Evolutionary conservation across 257 asterid species (phyloP).

Genomic region (Asclepias syriaca): DNA sequence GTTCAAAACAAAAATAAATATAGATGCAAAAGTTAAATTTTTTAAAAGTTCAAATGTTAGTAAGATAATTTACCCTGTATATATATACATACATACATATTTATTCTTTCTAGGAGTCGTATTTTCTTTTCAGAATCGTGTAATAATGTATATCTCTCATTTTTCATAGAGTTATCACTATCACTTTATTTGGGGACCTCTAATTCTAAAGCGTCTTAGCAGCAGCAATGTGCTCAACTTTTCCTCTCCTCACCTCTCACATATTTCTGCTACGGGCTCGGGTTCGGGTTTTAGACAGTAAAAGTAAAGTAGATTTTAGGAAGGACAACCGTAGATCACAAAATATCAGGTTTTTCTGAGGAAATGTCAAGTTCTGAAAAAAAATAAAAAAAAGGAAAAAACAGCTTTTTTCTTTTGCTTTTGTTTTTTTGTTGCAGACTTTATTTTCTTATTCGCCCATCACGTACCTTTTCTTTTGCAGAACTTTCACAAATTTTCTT

Average conservation of each 20-base stretch:
- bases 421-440: too few relatives aligned
- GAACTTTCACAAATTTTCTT: background rate
- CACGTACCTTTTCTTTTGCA: background rate
- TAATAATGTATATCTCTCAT: slow-evolving; percentile 7
- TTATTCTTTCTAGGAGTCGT: slow-evolving; percentile 18
- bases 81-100: background rate
- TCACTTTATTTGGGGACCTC: background rate
- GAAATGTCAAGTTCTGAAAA: slow-evolving; percentile 6
- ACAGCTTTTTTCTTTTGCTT: background rate
- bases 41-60: too few relatives aligned
- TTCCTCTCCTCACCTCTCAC: background rate
- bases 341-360: slow-evolving; percentile 10
- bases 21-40: too few relatives aligned
- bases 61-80: too few relatives aligned
- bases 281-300: background rate
- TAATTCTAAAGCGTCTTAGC: background rate
- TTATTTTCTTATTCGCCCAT: slow-evolving; percentile 6
- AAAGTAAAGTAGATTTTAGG: background rate
- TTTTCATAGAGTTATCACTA: background rate
- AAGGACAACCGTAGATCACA: background rate
- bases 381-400: slow-evolving; percentile 1
- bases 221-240: background rate
- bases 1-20: too few relatives aligned
- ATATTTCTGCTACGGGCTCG: too few relatives aligned
- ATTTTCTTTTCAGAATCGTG: background rate